Evolutionary conservation across 352 stramenopile genomes (phyloP), one percentile per base, ranked within the genome.

Genomic region (Phytophthora boehmeriae): DNA sequence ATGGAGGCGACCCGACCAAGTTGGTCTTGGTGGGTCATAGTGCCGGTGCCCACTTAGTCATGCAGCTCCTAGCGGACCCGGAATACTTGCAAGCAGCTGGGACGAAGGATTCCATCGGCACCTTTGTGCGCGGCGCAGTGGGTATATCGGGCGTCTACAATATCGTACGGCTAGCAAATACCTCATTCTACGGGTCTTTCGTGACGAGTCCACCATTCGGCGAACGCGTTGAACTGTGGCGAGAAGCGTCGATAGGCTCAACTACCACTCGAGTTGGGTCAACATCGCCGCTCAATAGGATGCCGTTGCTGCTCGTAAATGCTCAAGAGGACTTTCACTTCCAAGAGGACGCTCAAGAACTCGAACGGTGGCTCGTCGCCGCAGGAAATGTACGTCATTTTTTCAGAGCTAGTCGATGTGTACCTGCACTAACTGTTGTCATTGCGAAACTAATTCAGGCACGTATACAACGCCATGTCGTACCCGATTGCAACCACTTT

Each of bases 141-240:
- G 85, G 87, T 10, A 88, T 96, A 45, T 93, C 85, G 1, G 87
- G 87, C 1, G 87, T 94, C 4, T 96, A 96, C 66, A 94, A 96
- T 56, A 83, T 96, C 47, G 83, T 94, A 17, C 81, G 83, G 0
- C 70, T 94, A 17, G 85, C 86, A 4, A 92, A 93, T 52, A 71
- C 83, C 2, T 55, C 77, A 0, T 74, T 95, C 46, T 95, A 92
- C 45, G 84, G 86, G 10, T 59, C 80, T 2, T 50, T 95, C 0
- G 78, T 87, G 41, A 78, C 83, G 2, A 84, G 67, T 27, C 86
- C 86, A 42, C 81, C 80, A 14, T 95, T 95, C 52, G 86, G 86
- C 8, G 66, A 89, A 8, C 79, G 70, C 8, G 77, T 80, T 3
- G 69, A 92, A 36, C 71, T 78, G 38, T 93, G 83, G 83, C 64